Evolutionary conservation across 495 filamentous ascomycete species (phyloP).

Genomic region (Neurospora sp.): DNA sequence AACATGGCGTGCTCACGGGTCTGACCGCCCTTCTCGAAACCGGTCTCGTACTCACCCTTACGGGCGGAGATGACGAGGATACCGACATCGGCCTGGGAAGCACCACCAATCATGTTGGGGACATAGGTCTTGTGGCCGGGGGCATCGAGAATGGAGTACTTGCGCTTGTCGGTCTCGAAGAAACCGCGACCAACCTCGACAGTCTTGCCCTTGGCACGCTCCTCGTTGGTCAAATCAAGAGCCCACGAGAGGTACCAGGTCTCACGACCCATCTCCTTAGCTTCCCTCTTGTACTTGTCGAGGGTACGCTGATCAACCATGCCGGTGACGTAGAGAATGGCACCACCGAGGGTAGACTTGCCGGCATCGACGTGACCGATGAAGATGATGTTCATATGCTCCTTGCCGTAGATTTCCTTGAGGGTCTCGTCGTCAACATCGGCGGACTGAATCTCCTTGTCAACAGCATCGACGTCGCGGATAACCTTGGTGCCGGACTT

Average conservation of each 20-base stretch:
- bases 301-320: slow-evolving; percentile 99
- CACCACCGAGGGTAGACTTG: slow-evolving; percentile 90
- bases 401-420: slow-evolving; percentile 95
- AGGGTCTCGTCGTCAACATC: slow-evolving; percentile 86
- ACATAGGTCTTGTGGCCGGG: slow-evolving; percentile 96
- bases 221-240: slow-evolving; percentile 90
- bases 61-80: slow-evolving; percentile 93
- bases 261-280: slow-evolving; percentile 91
- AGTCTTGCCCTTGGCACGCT: slow-evolving; percentile 93
- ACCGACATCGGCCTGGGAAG: slow-evolving; percentile 92
- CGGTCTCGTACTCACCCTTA: slow-evolving; percentile 98
- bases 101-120: slow-evolving; percentile 88
- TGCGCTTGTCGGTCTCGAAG: slow-evolving; percentile 83
- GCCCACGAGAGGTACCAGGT: slow-evolving; percentile 99
- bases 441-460: slow-evolving; percentile 66
- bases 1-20: slow-evolving; percentile 95
- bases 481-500: slow-evolving; percentile 40
- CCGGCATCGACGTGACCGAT: slow-evolving; percentile 97
- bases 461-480: slow-evolving; percentile 73
- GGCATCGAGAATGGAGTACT: slow-evolving; percentile 91
- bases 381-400: slow-evolving; percentile 97
- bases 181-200: slow-evolving; percentile 94
- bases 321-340: slow-evolving; percentile 82
- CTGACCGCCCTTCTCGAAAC: slow-evolving; percentile 98
- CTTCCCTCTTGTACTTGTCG: slow-evolving; percentile 95